phyloP scores from a whole-genome alignment of 345 rosid species.

The Barbarea vulgaris region DNA sequence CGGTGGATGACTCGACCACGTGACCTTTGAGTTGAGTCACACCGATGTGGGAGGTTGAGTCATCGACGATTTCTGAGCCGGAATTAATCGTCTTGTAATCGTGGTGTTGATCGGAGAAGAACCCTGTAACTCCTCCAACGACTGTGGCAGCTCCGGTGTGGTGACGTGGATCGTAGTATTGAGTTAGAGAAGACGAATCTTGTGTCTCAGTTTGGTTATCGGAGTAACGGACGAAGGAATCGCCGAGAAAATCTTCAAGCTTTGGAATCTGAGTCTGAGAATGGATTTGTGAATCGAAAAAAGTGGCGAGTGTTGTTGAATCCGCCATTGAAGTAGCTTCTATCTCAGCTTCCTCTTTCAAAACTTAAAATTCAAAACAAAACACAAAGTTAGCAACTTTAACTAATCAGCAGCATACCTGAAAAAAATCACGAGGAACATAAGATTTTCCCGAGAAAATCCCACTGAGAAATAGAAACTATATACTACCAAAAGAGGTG shows the following conservation, averaged over 20 bases:
- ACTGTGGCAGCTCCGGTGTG: slow-evolving; percentile 13
- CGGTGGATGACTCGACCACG: slow-evolving; percentile 50
- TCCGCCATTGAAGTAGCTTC: slow-evolving; percentile 48
- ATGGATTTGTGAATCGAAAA: slow-evolving; percentile 48
- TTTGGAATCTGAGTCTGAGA: slow-evolving; percentile 55
- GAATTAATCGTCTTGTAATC: slow-evolving; percentile 65
- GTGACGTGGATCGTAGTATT: slow-evolving; percentile 55
- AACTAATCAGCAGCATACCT: neutral
- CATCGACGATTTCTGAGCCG: slow-evolving; percentile 66
- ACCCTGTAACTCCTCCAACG: slow-evolving; percentile 26
- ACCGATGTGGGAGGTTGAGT: slow-evolving; percentile 52
- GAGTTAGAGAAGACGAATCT: slow-evolving; percentile 66
- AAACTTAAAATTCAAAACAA: neutral
- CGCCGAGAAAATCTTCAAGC: slow-evolving; percentile 88
- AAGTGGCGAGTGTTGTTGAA: slow-evolving; percentile 45
- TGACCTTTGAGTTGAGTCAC: slow-evolving; percentile 48
- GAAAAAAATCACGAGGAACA: neutral
- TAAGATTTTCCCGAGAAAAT: neutral
- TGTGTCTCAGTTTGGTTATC: slow-evolving; percentile 66
- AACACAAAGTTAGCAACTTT: slow-evolving; percentile 23
- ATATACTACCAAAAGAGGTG: slow-evolving; percentile 10
- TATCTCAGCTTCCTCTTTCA: slow-evolving; percentile 42
- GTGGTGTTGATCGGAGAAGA: slow-evolving; percentile 56
- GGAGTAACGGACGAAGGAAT: slow-evolving; percentile 55
- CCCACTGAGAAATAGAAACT: neutral